These are phyloP conservation scores for Fennellomyces sp. DNA, from an alignment of 371 early-diverging fungal genomes.

Conservation along the genomic window DNA sequence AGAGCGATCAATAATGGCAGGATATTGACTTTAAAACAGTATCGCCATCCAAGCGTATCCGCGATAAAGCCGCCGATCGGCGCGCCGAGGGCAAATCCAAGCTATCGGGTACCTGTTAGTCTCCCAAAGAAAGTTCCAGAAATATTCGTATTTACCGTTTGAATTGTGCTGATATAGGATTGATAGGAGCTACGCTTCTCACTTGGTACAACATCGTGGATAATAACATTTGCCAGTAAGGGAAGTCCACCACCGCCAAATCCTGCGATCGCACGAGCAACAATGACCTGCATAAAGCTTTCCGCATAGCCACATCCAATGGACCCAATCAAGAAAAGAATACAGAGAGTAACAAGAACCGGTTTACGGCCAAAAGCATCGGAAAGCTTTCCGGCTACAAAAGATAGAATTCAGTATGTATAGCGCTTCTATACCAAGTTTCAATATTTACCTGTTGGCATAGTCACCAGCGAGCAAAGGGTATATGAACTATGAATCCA, in stretches of 20 bases:
- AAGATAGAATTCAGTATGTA: background rate
- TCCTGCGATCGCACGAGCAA: slow-evolving; percentile 74
- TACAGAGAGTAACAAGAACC: slow-evolving; percentile 47
- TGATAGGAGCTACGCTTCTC: slow-evolving; percentile 46
- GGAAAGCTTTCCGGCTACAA: slow-evolving; percentile 19
- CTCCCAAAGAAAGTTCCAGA: no score
- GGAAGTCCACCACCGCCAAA: slow-evolving; percentile 73
- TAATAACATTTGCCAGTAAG: slow-evolving; percentile 4
- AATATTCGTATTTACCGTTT: slow-evolving; percentile 19
- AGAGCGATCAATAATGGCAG: slow-evolving; percentile 39
- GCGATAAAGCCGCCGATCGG: slow-evolving; percentile 56
- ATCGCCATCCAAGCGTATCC: slow-evolving; percentile 61
- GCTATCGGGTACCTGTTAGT: no score
- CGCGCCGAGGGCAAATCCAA: slow-evolving; percentile 31
- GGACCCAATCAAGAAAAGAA: slow-evolving; percentile 57
- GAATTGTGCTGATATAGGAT: slow-evolving; percentile 40
- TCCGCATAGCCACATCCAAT: slow-evolving; percentile 61
- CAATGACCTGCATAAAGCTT: slow-evolving; percentile 64
- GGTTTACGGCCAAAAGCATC: slow-evolving; percentile 72
- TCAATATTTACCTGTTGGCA: slow-evolving; percentile 48
- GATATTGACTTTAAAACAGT: slow-evolving; percentile 76
- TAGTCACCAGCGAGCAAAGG: background rate
- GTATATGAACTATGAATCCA: slow-evolving; percentile 9
- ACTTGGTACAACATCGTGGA: slow-evolving; percentile 36
- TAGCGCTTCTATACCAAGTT: background rate